Evolutionary conservation across 192 early-diverging fungal genomes (phyloP).

Genomic region (Umbelopsis sp.): DNA sequence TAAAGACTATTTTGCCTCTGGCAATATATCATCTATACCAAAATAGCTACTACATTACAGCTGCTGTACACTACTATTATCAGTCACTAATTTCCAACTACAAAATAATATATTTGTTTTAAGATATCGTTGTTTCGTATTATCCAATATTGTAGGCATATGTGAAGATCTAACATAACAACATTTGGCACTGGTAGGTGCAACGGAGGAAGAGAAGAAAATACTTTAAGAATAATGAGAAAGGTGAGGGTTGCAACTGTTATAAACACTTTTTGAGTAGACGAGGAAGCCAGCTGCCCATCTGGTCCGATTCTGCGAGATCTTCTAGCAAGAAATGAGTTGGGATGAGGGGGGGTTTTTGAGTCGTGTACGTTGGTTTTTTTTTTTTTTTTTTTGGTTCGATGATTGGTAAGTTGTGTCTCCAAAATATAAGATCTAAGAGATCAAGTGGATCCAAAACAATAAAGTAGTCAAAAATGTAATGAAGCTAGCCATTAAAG

Average conservation of each 20-base stretch:
- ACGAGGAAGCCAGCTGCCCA: background rate
- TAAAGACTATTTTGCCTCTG: slow-evolving; percentile 1
- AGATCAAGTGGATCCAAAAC: background rate
- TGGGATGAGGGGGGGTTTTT: too few species aligned
- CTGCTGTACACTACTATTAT: background rate
- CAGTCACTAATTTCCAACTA: background rate
- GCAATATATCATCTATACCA: background rate
- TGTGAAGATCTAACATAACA: slow-evolving; percentile 4
- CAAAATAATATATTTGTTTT: slow-evolving; percentile 6
- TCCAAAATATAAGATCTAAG: background rate
- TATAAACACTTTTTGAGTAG: background rate
- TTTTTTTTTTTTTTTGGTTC: background rate
- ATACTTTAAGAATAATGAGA: slow-evolving; percentile 4
- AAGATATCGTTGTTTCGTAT: background rate
- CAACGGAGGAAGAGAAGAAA: background rate
- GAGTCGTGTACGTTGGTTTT: background rate
- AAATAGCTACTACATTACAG: background rate
- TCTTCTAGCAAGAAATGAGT: background rate
- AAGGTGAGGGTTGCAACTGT: background rate
- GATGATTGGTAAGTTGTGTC: background rate
- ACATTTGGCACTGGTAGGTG: background rate
- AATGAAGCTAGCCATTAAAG: slow-evolving; percentile 53
- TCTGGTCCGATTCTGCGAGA: slow-evolving; percentile 14
- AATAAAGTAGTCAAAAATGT: background rate
- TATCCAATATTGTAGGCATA: slow-evolving; percentile 4